Conservation (phyloP, 2,329 filamentous ascomycete species). For the Zymoseptoria pseudotritici region DNA sequence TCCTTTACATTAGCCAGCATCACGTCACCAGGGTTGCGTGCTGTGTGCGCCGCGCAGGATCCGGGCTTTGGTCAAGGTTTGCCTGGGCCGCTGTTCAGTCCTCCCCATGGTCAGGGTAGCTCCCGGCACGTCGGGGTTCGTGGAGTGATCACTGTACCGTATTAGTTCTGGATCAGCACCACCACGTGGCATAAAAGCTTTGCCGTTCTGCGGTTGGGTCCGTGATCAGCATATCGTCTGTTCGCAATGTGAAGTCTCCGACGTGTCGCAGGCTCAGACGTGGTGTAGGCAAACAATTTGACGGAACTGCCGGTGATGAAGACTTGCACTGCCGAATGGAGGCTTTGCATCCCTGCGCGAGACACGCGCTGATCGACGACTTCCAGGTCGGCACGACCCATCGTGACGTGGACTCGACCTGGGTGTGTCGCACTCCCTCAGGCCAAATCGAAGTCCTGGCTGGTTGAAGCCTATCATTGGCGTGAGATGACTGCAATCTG, state of each 20-base stretch:
- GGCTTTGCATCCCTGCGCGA: not conserved
- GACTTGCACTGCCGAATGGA: not conserved
- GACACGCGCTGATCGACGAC: not conserved
- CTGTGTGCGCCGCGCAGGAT: not conserved
- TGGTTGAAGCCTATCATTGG: not conserved
- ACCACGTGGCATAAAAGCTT: not conserved
- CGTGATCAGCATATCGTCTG: not conserved
- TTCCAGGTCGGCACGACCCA: not conserved
- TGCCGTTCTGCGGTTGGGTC: not conserved
- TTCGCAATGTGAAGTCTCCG: not conserved
- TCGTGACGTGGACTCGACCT: constrained; percentile 8
- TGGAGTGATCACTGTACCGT: not conserved
- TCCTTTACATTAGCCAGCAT: not conserved
- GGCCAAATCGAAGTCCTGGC: no score
- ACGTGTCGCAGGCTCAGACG: not conserved
- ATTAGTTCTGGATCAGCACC: not conserved
- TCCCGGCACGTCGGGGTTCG: not conserved
- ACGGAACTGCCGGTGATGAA: not conserved
- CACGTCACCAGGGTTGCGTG: not conserved
- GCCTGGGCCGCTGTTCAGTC: not conserved
- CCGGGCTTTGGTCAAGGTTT: no score
- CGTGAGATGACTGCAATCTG: not conserved
- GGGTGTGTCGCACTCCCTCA: not conserved
- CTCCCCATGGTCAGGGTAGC: not conserved
- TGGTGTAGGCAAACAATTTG: not conserved